phyloP scores from a whole-genome alignment of 257 asterid species.

The Datura wrightii region DNA sequence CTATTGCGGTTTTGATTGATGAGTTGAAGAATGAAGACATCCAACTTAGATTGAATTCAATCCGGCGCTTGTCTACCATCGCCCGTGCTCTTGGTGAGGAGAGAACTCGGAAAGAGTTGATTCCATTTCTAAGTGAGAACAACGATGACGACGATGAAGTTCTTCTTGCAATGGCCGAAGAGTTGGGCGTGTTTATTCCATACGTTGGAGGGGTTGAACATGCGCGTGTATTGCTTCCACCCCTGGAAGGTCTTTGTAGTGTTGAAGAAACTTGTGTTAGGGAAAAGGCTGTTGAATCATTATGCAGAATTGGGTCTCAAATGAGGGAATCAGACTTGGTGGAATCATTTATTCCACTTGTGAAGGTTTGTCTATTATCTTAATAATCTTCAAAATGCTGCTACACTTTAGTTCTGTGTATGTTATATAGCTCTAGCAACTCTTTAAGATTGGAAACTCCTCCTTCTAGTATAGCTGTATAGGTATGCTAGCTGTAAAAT shows the following conservation, averaged over 20 bases:
- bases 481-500: conserved; percentile 11
- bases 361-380: conserved; percentile 51
- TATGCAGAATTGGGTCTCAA: conserved; percentile 50
- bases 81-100: conserved; percentile 96
- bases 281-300: conserved; percentile 49
- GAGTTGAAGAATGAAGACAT: conserved; percentile 91
- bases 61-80: conserved; percentile 83
- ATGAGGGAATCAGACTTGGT: conserved; percentile 57
- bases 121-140: conserved; percentile 81
- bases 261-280: conserved; percentile 62
- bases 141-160: conserved; percentile 77
- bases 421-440: background rate
- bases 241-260: conserved; percentile 60
- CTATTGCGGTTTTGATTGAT: conserved; percentile 86
- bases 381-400: background rate
- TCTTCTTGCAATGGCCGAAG: conserved; percentile 65
- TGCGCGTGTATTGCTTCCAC: conserved; percentile 59
- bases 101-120: conserved; percentile 79
- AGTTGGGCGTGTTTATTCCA: conserved; percentile 52
- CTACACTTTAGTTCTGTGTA: background rate
- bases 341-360: conserved; percentile 59
- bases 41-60: conserved; percentile 79
- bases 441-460: background rate
- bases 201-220: conserved; percentile 63
- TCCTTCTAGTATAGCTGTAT: background rate